A percentile compares a stretch with the other conserved stretches of the same genome.
phyloP scores from a whole-genome alignment of 2,329 filamentous ascomycete species.

The Alternaria triticimaculans region DNA sequence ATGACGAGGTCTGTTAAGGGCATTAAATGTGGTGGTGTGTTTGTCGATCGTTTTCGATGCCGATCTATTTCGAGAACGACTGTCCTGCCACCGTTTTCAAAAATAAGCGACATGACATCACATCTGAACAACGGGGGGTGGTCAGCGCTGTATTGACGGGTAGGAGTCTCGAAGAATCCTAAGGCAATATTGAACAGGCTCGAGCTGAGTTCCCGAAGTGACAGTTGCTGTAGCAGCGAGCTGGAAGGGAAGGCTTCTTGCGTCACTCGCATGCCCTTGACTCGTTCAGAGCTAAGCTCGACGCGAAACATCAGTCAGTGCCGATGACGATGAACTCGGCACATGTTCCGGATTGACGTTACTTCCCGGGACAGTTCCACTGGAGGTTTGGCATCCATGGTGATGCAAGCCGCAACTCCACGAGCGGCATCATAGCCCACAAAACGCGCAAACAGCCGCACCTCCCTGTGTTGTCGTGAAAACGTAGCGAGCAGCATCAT shows the following conservation, averaged over 20 bases:
- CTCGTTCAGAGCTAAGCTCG: background rate
- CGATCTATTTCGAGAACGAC: constrained; percentile 9
- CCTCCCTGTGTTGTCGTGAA: background rate
- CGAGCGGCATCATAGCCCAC: constrained; percentile 7
- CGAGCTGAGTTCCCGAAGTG: background rate
- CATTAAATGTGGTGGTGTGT: constrained; percentile 1
- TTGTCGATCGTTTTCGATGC: constrained; percentile 11
- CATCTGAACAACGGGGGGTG: background rate
- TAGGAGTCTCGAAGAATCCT: background rate
- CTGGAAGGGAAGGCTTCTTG: background rate
- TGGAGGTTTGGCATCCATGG: constrained; percentile 1
- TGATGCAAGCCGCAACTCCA: background rate
- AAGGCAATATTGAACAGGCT: background rate
- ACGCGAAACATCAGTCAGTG: background rate
- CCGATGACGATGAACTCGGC: constrained; percentile 1
- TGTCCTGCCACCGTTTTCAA: background rate
- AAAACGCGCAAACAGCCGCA: constrained; percentile 1
- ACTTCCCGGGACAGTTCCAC: background rate
- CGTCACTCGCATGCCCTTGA: constrained; percentile 3
- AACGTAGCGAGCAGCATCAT: background rate
- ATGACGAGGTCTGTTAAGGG: constrained; percentile 6
- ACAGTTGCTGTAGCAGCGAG: background rate
- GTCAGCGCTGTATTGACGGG: constrained; percentile 4
- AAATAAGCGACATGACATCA: constrained; percentile 13
- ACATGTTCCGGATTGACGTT: background rate